A percentile compares a stretch with the other conserved stretches of the same genome.
phyloP scores from a whole-genome alignment of 2,329 filamentous ascomycete genomes.

The Herpotrichia juniperi region DNA sequence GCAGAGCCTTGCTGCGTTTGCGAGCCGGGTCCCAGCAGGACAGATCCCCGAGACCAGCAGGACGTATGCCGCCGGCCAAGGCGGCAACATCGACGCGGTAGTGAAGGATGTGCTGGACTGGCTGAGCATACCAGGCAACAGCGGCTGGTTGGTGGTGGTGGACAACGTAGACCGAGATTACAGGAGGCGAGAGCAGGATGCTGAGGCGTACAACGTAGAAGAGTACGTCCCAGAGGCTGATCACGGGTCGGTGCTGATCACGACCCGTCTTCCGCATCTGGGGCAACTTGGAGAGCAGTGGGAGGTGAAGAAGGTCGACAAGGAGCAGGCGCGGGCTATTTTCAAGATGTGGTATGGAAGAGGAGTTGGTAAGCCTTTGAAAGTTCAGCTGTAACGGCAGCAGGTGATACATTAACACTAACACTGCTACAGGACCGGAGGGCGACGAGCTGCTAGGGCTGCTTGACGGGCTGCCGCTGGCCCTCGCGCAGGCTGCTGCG shows the following conservation, averaged over 20 bases:
- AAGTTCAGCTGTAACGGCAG: not conserved
- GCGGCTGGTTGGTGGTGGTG: constrained; percentile 24
- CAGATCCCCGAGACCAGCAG: constrained; percentile 16
- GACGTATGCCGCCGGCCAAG: not conserved
- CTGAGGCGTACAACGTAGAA: constrained; percentile 21
- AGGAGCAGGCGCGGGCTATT: constrained; percentile 15
- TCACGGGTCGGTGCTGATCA: constrained; percentile 27
- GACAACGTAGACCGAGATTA: constrained; percentile 28
- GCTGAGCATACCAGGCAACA: constrained; percentile 20
- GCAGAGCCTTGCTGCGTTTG: constrained; percentile 14
- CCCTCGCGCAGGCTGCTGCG: constrained; percentile 11
- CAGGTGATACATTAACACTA: not conserved
- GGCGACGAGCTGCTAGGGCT: constrained; percentile 10
- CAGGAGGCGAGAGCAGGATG: constrained; percentile 4
- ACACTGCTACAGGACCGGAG: not conserved
- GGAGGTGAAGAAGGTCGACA: constrained; percentile 11
- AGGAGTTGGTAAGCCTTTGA: constrained; percentile 1
- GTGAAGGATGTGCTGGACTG: constrained; percentile 18
- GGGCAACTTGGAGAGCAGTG: constrained; percentile 22
- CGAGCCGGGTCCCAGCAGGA: constrained; percentile 12
- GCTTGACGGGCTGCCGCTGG: constrained; percentile 14
- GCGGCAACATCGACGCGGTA: constrained; percentile 11
- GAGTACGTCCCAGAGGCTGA: constrained; percentile 21
- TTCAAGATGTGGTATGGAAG: constrained; percentile 11
- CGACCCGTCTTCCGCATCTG: constrained; percentile 21